Evolutionary conservation across 768 basidiomycete genomes (phyloP).

Genomic region (Infundibulicybe gibba): DNA sequence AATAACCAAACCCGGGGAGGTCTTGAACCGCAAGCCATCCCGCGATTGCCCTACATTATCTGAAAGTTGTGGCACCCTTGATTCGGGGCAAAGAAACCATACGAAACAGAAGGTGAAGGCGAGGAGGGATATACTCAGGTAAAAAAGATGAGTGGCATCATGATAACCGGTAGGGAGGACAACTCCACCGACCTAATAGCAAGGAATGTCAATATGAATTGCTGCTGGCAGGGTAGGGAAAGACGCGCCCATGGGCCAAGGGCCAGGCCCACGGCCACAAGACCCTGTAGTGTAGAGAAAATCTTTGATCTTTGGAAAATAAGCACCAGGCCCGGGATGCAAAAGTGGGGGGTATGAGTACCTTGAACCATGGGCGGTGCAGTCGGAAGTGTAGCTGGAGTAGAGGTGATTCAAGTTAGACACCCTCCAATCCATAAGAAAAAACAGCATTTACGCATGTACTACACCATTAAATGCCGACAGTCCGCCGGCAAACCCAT

Average conservation of each 20-base stretch:
- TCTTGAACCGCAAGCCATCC: slow-evolving; percentile 19
- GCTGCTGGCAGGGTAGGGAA: slow-evolving; percentile 4
- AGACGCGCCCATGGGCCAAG: slow-evolving; percentile 71
- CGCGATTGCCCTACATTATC: slow-evolving; percentile 10
- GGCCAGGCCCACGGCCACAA: slow-evolving; percentile 75
- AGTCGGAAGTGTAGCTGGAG: slow-evolving; percentile 51
- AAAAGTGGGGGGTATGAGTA: slow-evolving; percentile 9
- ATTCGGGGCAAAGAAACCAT: slow-evolving; percentile 51
- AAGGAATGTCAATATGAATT: background rate
- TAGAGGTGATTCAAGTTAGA: slow-evolving; percentile 14
- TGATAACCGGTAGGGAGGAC: slow-evolving; percentile 58
- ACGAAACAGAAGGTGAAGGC: slow-evolving; percentile 33
- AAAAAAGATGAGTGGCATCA: slow-evolving; percentile 38
- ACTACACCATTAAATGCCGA: slow-evolving; percentile 62
- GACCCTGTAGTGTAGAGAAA: slow-evolving; percentile 67
- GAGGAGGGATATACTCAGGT: slow-evolving; percentile 37
- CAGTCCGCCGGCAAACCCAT: slow-evolving; percentile 76
- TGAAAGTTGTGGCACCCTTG: slow-evolving; percentile 27
- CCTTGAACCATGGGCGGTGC: slow-evolving; percentile 49
- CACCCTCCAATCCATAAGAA: slow-evolving; percentile 32
- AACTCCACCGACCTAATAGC: slow-evolving; percentile 38
- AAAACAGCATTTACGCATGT: slow-evolving; percentile 59
- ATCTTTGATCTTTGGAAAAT: slow-evolving; percentile 36
- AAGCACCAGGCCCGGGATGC: background rate
- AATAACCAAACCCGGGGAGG: slow-evolving; percentile 23